Percentiles rank a stretch among this genome's conserved stretches.
Evolutionary conservation across 1,284 basidiomycete species (phyloP).

Genomic region (Cystodermella granulosa): DNA sequence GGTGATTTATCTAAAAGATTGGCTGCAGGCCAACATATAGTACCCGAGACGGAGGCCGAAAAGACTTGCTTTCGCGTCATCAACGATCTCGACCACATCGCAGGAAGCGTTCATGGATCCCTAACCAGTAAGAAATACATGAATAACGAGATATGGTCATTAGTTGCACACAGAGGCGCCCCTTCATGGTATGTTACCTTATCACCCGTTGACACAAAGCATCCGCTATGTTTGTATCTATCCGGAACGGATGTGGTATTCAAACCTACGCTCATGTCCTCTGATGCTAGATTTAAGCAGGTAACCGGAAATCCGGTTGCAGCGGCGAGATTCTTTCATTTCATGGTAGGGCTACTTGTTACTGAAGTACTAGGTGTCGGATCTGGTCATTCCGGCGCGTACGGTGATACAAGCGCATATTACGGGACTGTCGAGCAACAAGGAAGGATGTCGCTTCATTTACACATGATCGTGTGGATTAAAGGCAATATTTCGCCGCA

Average conservation of each 20-base stretch:
- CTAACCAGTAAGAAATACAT: conserved; percentile 23
- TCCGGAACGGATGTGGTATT: conserved; percentile 19
- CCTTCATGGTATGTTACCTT: conserved; percentile 38
- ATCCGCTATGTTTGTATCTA: conserved; percentile 33
- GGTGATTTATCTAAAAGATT: conserved; percentile 11
- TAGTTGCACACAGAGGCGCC: conserved; percentile 9
- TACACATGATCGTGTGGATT: conserved; percentile 33
- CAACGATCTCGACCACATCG: conserved; percentile 21
- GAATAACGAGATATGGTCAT: background rate
- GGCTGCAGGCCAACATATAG: conserved; percentile 17
- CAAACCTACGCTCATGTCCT: conserved; percentile 8
- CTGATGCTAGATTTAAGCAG: conserved; percentile 8
- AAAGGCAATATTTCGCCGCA: conserved; percentile 20
- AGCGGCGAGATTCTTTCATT: conserved; percentile 28
- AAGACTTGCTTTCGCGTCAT: conserved; percentile 34
- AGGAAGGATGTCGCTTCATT: conserved; percentile 30
- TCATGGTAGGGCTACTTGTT: conserved; percentile 25
- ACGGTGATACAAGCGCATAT: conserved; percentile 23
- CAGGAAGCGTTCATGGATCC: background rate
- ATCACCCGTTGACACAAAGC: conserved; percentile 28
- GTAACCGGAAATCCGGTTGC: conserved; percentile 31
- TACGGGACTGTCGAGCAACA: conserved; percentile 39
- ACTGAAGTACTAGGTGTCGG: conserved; percentile 16
- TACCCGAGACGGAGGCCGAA: conserved; percentile 27
- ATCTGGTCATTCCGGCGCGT: conserved; percentile 11